Evolutionary conservation across 2,329 filamentous ascomycete genomes (phyloP), one percentile per base, ranked within the genome.

Genomic region (Alternaria postmessia): DNA sequence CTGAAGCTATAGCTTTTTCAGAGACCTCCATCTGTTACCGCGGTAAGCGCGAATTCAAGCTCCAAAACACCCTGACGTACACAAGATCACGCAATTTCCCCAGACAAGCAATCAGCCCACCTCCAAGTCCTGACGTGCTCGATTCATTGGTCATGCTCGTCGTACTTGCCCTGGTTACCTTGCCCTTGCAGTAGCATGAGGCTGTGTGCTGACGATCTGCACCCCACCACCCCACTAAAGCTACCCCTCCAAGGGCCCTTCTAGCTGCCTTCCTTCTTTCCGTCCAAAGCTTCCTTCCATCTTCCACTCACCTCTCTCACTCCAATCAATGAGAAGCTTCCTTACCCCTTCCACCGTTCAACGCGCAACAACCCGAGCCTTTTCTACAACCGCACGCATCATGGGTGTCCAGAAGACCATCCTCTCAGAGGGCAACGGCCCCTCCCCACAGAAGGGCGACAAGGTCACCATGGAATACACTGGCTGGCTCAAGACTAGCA

Each of bases 391-490:
- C 34, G 54, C 64, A 57, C 57, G 61, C 61, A 68, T 47, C 56
- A 75, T 75, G 72, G 72, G 70, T 59, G 72, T 75, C 55, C 51
- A 64, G 47, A 75, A 75, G 65, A 75, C 71, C 38, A 54, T 68
- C 52, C 63, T 75, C 54, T 52, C 62, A 52, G 67, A 73, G 65
- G 72, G 72, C 63, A 66, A 63, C 63, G 72, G 72, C 65, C 65
- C 72, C 8, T 69, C 67, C 55, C 72, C 72, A 2, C 28, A 68
- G 51, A 65, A 73, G 59, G 72, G 72, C 57, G 72, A 75, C 65
- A 58, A 26, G 5, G 72, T 75, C 51, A 75, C 72, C 36, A 75
- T 75, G 72, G 65, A 71, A 49, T 74, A 75, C 69, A 75, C 72
- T 7, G 72, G 72, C 60, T 75, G 72, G 72, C 63, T 75, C 57